Conservation (phyloP, 257 asterid species). For the Solanum sejunctum region DNA sequence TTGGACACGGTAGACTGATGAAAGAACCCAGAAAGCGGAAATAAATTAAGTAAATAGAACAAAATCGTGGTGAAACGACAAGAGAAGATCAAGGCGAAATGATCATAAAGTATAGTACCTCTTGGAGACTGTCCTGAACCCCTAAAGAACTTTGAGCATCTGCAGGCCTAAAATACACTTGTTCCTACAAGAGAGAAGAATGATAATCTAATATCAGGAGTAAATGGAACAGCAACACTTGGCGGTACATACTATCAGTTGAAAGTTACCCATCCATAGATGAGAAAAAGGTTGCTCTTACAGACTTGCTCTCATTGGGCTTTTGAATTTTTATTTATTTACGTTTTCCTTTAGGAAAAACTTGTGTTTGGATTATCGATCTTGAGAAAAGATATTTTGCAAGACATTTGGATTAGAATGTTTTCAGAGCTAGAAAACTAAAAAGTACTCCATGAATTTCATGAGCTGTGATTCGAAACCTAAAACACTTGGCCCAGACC, state of each 20-base stretch:
- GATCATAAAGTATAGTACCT: background rate
- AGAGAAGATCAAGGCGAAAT: background rate
- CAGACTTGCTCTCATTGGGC: background rate
- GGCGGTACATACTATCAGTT: background rate
- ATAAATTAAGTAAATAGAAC: background rate
- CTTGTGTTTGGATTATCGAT: background rate
- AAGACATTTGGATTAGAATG: background rate
- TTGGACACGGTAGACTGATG: background rate
- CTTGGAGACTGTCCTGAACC: background rate
- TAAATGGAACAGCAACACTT: background rate
- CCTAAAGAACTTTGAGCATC: background rate
- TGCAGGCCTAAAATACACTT: background rate
- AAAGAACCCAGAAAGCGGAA: background rate
- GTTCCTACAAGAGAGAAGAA: background rate
- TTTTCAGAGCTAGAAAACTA: background rate
- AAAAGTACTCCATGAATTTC: background rate
- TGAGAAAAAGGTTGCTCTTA: background rate
- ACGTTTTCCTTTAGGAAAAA: background rate
- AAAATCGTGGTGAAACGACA: background rate
- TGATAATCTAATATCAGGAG: background rate
- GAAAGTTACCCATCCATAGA: background rate
- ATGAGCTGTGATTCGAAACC: background rate
- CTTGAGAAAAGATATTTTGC: background rate
- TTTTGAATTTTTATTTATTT: background rate
- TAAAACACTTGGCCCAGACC: background rate